A percentile compares a stretch with the other conserved stretches of the same genome.
Evolutionary conservation across 179 eudicot genomes (phyloP).

Genomic region (Silene coronaria): DNA sequence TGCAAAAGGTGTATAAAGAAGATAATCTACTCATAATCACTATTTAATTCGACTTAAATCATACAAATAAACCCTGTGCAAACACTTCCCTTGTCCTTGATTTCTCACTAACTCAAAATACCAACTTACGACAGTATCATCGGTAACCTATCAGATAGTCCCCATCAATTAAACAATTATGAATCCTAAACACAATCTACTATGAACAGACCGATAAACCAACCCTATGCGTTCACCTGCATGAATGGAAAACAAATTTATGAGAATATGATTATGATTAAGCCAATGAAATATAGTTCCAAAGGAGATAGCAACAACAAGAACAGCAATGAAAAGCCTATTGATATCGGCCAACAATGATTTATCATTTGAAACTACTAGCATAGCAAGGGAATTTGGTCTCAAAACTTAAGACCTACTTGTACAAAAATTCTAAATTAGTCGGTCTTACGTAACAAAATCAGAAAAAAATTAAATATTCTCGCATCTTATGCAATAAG

Average conservation of each 20-base stretch:
- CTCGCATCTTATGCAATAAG: no score
- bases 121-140: conserved; percentile 5
- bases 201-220: conserved; percentile 20
- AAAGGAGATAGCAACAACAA: neutral
- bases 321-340: neutral
- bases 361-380: no score
- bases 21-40: neutral
- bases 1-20: neutral
- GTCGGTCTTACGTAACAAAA: no score
- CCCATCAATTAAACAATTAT: conserved; percentile 7
- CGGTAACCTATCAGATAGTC: neutral
- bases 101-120: neutral
- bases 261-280: neutral
- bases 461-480: no score
- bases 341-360: no score
- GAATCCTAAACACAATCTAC: conserved; percentile 11
- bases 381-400: no score
- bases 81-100: neutral
- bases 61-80: conserved; percentile 1
- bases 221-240: conserved; percentile 20
- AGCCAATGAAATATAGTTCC: neutral
- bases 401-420: no score
- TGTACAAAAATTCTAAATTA: no score
- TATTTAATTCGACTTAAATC: neutral
- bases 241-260: neutral